These are phyloP conservation scores for Leptographium lundbergii DNA, from an alignment of 2,329 filamentous ascomycete species.

Conservation along the genomic window DNA sequence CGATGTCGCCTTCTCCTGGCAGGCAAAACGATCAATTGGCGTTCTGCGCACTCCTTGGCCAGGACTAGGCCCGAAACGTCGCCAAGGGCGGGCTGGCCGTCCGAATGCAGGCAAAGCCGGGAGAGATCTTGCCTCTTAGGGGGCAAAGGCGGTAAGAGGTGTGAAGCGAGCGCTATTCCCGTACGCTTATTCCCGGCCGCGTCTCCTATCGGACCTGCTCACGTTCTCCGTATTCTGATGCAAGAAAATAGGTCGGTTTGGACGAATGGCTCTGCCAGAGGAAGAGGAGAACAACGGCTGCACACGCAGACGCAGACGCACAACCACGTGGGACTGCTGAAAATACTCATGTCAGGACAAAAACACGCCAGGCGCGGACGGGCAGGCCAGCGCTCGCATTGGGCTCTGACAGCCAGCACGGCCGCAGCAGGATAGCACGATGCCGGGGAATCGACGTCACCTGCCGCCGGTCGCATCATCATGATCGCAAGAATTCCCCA, in stretches of 20 bases:
- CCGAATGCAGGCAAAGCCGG: constrained; percentile 7
- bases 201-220: background rate
- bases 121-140: background rate
- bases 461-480: background rate
- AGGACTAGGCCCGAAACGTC: constrained; percentile 3
- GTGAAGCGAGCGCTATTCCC: background rate
- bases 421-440: background rate
- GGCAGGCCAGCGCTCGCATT: background rate
- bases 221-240: background rate
- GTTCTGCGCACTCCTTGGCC: background rate
- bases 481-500: background rate
- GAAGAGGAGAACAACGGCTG: background rate
- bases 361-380: background rate
- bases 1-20: background rate
- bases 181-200: background rate
- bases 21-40: background rate
- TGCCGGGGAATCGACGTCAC: background rate
- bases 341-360: background rate
- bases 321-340: background rate
- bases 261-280: too few species aligned
- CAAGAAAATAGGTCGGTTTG: too few species aligned
- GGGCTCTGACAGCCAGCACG: background rate
- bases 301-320: background rate
- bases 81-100: constrained; percentile 3
- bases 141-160: background rate